These are phyloP conservation scores for Penicillium maclennaniae DNA, from an alignment of 495 filamentous ascomycete species.

Conservation along the genomic window DNA sequence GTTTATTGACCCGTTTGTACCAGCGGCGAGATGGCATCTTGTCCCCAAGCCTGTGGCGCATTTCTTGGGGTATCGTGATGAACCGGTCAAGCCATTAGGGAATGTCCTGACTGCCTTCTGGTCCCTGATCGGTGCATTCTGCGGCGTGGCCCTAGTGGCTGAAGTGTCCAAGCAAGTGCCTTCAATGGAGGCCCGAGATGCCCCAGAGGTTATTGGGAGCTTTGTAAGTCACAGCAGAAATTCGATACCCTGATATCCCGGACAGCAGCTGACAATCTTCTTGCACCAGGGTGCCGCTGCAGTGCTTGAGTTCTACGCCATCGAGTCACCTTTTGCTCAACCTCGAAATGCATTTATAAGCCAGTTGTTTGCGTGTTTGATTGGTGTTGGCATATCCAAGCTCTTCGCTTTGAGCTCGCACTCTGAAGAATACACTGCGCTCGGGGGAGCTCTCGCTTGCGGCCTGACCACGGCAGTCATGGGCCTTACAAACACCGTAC, in stretches of 20 bases:
- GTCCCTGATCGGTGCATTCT: constrained; percentile 44
- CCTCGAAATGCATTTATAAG: constrained; percentile 74
- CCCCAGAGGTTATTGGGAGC: constrained; percentile 38
- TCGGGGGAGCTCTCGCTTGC: constrained; percentile 68
- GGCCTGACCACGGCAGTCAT: constrained; percentile 67
- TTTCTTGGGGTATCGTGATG: constrained; percentile 39
- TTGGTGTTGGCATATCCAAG: constrained; percentile 67
- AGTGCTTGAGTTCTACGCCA: constrained; percentile 68
- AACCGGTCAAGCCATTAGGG: constrained; percentile 26
- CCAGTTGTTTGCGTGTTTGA: constrained; percentile 62
- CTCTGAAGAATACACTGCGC: constrained; percentile 50
- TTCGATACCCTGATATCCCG: neutral
- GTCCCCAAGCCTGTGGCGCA: constrained; percentile 37
- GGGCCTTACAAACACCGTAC: constrained; percentile 72
- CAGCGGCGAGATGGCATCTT: constrained; percentile 40
- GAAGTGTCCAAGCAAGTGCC: constrained; percentile 39
- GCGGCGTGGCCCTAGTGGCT: constrained; percentile 40
- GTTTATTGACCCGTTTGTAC: constrained; percentile 59
- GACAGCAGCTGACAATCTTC: neutral
- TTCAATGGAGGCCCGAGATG: constrained; percentile 33
- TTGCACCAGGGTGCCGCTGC: constrained; percentile 64
- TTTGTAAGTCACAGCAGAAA: constrained; percentile 29
- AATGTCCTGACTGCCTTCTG: constrained; percentile 40
- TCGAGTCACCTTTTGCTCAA: constrained; percentile 80
- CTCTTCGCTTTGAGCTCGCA: constrained; percentile 59